Evolutionary conservation across 371 early-diverging fungal genomes (phyloP).

Genomic region (Mortierella sp.): DNA sequence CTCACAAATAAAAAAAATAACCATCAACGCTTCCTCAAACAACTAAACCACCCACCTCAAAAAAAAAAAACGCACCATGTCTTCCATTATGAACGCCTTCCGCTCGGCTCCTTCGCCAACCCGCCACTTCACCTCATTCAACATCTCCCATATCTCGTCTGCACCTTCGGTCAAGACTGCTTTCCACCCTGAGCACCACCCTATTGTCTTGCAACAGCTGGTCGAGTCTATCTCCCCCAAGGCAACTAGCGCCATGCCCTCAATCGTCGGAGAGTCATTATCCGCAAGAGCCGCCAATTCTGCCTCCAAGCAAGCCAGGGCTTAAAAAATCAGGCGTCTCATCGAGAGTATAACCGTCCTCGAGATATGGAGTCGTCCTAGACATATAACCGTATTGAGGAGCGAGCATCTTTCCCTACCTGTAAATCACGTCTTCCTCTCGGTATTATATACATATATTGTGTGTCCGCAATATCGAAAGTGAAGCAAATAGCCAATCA

Average conservation of each 20-base stretch:
- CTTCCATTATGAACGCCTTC: constrained; percentile 46
- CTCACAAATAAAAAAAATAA: not conserved
- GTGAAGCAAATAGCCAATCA: no score
- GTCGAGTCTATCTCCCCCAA: constrained; percentile 39
- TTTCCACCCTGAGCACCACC: constrained; percentile 49
- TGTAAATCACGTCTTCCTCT: no score
- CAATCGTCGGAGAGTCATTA: constrained; percentile 9
- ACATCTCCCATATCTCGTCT: constrained; percentile 17
- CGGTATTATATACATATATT: no score
- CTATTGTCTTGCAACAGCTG: constrained; percentile 46
- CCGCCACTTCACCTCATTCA: constrained; percentile 40
- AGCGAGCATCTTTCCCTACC: no score
- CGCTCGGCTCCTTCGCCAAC: constrained; percentile 40
- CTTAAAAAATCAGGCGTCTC: not conserved
- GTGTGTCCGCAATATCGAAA: no score
- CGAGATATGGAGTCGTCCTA: no score
- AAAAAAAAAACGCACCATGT: constrained; percentile 24
- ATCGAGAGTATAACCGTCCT: no score
- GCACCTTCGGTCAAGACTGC: constrained; percentile 33
- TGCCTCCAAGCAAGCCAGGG: not conserved
- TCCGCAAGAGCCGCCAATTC: constrained; percentile 8
- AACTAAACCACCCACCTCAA: not conserved
- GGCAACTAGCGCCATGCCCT: not conserved
- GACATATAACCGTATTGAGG: no score
- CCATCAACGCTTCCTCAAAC: not conserved